phyloP scores from a whole-genome alignment of 768 basidiomycete species.

The Auricularia sp. region DNA sequence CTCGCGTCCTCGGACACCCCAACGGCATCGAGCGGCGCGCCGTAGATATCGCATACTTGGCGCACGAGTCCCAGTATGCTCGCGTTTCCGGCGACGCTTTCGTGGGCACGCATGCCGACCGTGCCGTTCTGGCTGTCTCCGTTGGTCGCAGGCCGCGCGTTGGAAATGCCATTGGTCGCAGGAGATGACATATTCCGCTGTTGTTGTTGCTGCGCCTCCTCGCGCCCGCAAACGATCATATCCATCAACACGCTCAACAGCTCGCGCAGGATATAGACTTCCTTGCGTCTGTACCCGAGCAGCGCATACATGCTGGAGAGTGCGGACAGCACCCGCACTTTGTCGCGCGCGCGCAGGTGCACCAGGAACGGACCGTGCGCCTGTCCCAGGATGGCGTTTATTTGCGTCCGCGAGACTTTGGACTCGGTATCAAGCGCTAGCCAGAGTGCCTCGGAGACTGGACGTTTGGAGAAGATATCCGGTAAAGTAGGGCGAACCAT shows the following conservation, averaged over 20 bases:
- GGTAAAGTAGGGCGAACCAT: conserved; percentile 60
- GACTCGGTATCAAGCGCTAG: conserved; percentile 16
- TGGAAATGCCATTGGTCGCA: background rate
- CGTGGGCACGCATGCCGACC: conserved; percentile 63
- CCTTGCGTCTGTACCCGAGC: conserved; percentile 80
- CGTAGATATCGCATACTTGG: conserved; percentile 68
- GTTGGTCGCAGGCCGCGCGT: background rate
- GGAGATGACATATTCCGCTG: conserved; percentile 18
- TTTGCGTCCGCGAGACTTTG: conserved; percentile 54
- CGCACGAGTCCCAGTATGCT: conserved; percentile 69
- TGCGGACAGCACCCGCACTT: conserved; percentile 58
- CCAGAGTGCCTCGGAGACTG: conserved; percentile 28
- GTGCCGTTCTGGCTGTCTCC: background rate
- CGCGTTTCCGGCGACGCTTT: conserved; percentile 70
- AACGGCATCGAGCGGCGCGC: conserved; percentile 71
- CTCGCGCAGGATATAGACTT: conserved; percentile 78
- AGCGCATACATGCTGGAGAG: conserved; percentile 69
- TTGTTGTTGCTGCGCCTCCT: conserved; percentile 46
- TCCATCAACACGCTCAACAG: conserved; percentile 78
- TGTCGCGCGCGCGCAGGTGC: conserved; percentile 66
- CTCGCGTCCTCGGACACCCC: conserved; percentile 17
- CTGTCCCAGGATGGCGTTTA: conserved; percentile 55
- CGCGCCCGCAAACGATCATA: conserved; percentile 74
- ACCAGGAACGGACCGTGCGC: conserved; percentile 83
- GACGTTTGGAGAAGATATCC: conserved; percentile 48